Evolutionary conservation across 2,329 filamentous ascomycete species (phyloP), one percentile per base, ranked within the genome.

Genomic region (Ambrosiella beaveri): DNA sequence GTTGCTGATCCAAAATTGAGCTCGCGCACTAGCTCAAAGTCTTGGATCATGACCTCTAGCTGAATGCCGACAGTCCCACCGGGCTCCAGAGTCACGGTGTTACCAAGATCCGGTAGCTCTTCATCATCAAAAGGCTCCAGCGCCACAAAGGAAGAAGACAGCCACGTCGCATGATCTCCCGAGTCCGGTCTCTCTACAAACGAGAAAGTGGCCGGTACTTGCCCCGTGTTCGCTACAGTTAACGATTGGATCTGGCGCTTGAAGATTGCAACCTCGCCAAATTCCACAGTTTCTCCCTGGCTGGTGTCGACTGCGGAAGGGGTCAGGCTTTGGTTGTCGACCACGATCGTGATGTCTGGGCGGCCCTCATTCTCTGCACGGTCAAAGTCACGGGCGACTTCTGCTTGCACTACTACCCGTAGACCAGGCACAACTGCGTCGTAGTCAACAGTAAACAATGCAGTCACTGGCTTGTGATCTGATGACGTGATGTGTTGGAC

Each of bases 401-500:
- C 89, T 59, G 86, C 81, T 62, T 95, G 86, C 0, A 97, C 75
- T 62, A 81, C 84, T 1, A 88, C 81, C 67, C 94, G 96, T 35
- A 95, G 72, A 36, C 91, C 84, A 0, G 89, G 86, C 0, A 94
- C 82, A 0, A 95, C 86, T 0, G 87, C 85, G 62, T 96, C 87
- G 66, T 93, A 96, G 50, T 85, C 84, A 7, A 98, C 71, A 0
- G 80, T 84, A 66, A 97, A 97, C 0, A 90, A 74, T 0, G 89
- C 88, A 60, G 84, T 80, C 1, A 98, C 72, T 0, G 93, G 94
- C 68, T 98, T 98, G 70, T 98, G 93, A 65, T 98, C 93, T 0
- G 91, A 97, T 0, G 91, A 95, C 13, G 87, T 79, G 27, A 98
- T 84, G 15, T 86, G 79, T 68, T 97, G 93, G 65, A 97, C 88